Base-by-base conservation (phyloP, 2,329 filamentous ascomycete species). In the Colletotrichum filicis region DNA sequence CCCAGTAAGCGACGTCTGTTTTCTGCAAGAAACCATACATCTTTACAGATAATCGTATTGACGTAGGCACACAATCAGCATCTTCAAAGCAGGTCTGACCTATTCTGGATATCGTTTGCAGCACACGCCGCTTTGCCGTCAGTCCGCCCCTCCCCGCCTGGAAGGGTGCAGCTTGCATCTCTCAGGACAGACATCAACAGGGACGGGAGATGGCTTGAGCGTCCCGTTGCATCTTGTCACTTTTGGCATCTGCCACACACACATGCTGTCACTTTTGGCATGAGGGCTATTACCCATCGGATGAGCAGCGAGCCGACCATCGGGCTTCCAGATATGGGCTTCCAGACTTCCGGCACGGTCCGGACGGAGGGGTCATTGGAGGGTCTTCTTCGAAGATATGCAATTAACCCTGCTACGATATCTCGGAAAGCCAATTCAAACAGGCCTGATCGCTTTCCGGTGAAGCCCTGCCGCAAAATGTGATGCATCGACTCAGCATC, bases 91-190 rank as follows among this genome's bases (percentile, higher is more conserved):
- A 22, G 5, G 24, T 6, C 59, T 4, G 46, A 9, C 32, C 59
- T 26, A 32, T 60, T 69, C 26, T 22, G 28, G 42, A n/a, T 14
- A 5, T 69, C 28, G 70, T 73, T 65, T 73, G 70, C 24, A 70
- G 66, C 59, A 59, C 52, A 58, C 28, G 53, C 69, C 55, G 59
- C 55, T 56, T 26, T 65, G 42, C 16, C 53, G 46, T 56, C 66
- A 37, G 26, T 24, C 42, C 12, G 35, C 59, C 53, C 19, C 37
- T 28, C 53, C 28, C 16, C n/a, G 30, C 26, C 49, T 57, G 61
- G 71, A 53, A 65, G 60, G 55, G 14, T 60, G 42, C 60, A 49
- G 35, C 26, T 28, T 46, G 24, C 55, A 60, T 59, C 53, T 46
- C 16, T 30, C 53, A 37, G 46, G n/a, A 62, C 24, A 4, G 26